A percentile compares a stretch with the other conserved stretches of the same genome.
Conservation (phyloP, 1,139 yeast genomes). For the Saccharomyces hybrid region DNA sequence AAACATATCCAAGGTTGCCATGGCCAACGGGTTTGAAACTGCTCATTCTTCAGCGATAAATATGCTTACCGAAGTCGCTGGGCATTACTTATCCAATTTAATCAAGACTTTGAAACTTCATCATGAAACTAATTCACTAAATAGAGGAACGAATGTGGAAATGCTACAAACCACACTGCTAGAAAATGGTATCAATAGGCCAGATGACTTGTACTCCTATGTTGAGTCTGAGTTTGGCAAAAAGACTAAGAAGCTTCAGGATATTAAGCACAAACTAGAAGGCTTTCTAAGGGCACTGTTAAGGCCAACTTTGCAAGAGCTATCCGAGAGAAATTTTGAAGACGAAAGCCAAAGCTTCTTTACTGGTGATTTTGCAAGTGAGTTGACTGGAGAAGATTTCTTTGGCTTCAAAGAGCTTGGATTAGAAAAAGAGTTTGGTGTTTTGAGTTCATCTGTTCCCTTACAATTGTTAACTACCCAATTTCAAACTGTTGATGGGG, state of each 20-base stretch:
- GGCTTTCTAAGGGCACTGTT: slow-evolving; percentile 69
- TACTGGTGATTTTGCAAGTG: slow-evolving; percentile 90
- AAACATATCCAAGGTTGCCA: slow-evolving; percentile 71
- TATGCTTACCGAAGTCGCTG: slow-evolving; percentile 76
- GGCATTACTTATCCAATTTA: slow-evolving; percentile 66
- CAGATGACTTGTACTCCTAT: slow-evolving; percentile 68
- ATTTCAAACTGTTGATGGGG: slow-evolving; percentile 57
- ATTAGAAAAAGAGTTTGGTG: slow-evolving; percentile 82
- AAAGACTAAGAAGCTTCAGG: slow-evolving; percentile 62
- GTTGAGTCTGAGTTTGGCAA: slow-evolving; percentile 66
- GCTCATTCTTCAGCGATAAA: slow-evolving; percentile 74
- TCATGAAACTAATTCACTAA: slow-evolving; percentile 53
- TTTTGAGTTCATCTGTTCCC: slow-evolving; percentile 80
- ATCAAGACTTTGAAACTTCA: slow-evolving; percentile 66
- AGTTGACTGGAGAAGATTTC: slow-evolving; percentile 83
- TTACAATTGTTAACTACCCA: slow-evolving; percentile 68
- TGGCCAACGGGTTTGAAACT: slow-evolving; percentile 91
- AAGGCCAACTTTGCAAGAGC: slow-evolving; percentile 72
- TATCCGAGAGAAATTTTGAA: slow-evolving; percentile 69
- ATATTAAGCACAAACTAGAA: slow-evolving; percentile 61
- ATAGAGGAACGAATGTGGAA: slow-evolving; percentile 35
- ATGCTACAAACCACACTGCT: slow-evolving; percentile 58
- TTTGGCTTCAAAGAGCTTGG: slow-evolving; percentile 95
- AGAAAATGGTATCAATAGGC: slow-evolving; percentile 80
- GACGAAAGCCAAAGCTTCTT: slow-evolving; percentile 92